Percentiles rank a stretch among this genome's conserved stretches.
These are phyloP conservation scores for Marvania coccoides DNA, from an alignment of 139 green algal genomes.

Conservation along the genomic window DNA sequence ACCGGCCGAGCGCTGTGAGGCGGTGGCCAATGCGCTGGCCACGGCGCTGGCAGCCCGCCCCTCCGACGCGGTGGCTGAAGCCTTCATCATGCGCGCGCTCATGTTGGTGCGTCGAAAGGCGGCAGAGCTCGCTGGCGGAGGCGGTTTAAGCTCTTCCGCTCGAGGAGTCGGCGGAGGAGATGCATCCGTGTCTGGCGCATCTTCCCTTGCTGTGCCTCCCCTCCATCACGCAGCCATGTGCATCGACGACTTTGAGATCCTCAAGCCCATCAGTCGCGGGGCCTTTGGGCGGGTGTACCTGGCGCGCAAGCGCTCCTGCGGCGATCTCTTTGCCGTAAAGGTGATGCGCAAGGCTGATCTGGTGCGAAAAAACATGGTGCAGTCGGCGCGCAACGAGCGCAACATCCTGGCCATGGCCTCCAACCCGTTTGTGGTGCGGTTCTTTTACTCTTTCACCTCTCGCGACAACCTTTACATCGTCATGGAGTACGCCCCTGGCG, in stretches of 20 bases:
- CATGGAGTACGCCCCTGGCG: slow-evolving; percentile 93
- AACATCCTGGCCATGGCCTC: slow-evolving; percentile 88
- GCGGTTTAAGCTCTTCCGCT: neutral
- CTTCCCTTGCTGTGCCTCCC: neutral
- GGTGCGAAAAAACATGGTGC: slow-evolving; percentile 92
- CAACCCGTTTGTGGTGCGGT: slow-evolving; percentile 84
- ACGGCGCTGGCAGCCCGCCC: neutral
- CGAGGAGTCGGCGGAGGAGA: neutral
- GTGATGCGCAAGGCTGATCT: slow-evolving; percentile 88
- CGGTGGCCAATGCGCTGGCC: slow-evolving; percentile 2
- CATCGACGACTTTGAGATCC: slow-evolving; percentile 91
- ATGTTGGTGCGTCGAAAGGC: slow-evolving; percentile 48
- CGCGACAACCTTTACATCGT: slow-evolving; percentile 93
- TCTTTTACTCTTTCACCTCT: slow-evolving; percentile 89
- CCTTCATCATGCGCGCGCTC: slow-evolving; percentile 25
- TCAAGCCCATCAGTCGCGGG: slow-evolving; percentile 90
- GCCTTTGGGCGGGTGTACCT: slow-evolving; percentile 94
- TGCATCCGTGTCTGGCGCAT: neutral
- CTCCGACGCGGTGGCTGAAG: slow-evolving; percentile 18
- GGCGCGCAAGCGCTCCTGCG: slow-evolving; percentile 72
- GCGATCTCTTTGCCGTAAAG: slow-evolving; percentile 77
- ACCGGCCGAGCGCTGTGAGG: slow-evolving; percentile 29
- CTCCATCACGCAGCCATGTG: slow-evolving; percentile 12
- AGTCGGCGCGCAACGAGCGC: slow-evolving; percentile 82
- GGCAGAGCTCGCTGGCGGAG: slow-evolving; percentile 2